Evolutionary conservation across 805 yeast genomes (phyloP).

Genomic region (Wickerhamomyces bovis): DNA sequence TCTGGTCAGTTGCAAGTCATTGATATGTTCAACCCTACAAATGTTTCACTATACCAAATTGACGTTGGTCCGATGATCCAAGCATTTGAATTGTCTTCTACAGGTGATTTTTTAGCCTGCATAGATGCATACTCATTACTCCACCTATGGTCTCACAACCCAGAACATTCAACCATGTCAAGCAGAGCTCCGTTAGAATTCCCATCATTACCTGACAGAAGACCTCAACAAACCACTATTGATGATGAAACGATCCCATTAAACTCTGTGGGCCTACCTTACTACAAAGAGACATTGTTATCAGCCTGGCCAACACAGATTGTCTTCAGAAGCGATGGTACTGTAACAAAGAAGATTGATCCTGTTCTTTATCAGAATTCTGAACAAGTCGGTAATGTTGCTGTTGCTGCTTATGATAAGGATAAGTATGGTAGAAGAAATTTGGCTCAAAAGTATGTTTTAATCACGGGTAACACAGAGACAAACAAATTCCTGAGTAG

Average conservation of each 20-base stretch:
- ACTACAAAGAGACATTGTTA: conserved; percentile 66
- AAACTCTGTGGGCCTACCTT: conserved; percentile 78
- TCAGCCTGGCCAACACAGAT: conserved; percentile 74
- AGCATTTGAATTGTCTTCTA: conserved; percentile 30
- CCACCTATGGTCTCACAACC: conserved; percentile 62
- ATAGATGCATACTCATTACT: conserved; percentile 40
- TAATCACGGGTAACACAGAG: conserved; percentile 27
- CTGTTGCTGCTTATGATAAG: conserved; percentile 48
- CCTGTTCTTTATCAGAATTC: conserved; percentile 35
- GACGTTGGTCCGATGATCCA: conserved; percentile 37
- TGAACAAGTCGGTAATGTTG: conserved; percentile 30
- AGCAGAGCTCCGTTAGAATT: conserved; percentile 45
- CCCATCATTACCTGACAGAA: conserved; percentile 38
- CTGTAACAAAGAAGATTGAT: conserved; percentile 50
- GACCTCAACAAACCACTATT: conserved; percentile 28
- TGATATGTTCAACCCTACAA: conserved; percentile 76
- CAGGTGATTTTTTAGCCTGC: conserved; percentile 75
- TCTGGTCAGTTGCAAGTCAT: conserved; percentile 81
- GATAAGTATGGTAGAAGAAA: conserved; percentile 54
- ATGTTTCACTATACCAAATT: conserved; percentile 59
- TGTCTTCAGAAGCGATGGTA: conserved; percentile 57
- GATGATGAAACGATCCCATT: conserved; percentile 52
- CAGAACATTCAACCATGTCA: conserved; percentile 36
- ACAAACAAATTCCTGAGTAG: conserved; percentile 52
- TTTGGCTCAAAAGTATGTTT: conserved; percentile 36